Conservation (phyloP, 805 yeast species). For the Debaryomyces maramus region DNA sequence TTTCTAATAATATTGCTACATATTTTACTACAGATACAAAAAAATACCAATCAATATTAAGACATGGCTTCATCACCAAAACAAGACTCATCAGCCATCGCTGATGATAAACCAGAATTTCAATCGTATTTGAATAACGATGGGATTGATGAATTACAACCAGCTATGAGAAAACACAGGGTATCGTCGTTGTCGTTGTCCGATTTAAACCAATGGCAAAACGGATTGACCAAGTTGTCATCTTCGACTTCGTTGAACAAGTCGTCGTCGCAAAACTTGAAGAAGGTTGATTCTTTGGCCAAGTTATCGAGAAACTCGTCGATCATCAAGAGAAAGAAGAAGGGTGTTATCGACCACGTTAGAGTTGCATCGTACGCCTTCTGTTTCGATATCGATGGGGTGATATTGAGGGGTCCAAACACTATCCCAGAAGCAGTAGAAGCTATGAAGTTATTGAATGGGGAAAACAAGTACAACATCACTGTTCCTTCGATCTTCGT, state of each 20-base stretch:
- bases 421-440: constrained; percentile 78
- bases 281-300: constrained; percentile 45
- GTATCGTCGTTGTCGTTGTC: constrained; percentile 68
- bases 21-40: too few relatives aligned
- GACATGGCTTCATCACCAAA: constrained; percentile 6
- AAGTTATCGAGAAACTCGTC: constrained; percentile 48
- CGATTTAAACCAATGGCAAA: constrained; percentile 65
- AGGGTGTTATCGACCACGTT: constrained; percentile 60
- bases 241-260: constrained; percentile 37
- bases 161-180: constrained; percentile 59
- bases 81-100: constrained; percentile 2
- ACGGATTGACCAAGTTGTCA: constrained; percentile 41
- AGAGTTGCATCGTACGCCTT: constrained; percentile 83
- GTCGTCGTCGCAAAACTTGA: constrained; percentile 35
- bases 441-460: constrained; percentile 72
- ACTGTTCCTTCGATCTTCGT: constrained; percentile 81
- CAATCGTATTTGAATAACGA: constrained; percentile 69
- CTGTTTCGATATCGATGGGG: constrained; percentile 94
- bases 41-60: too few relatives aligned
- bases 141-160: constrained; percentile 67
- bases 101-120: constrained; percentile 21
- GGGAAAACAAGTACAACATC: constrained; percentile 73
- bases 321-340: constrained; percentile 48
- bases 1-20: too few relatives aligned
- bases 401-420: constrained; percentile 78